Conservation (phyloP, 805 yeast genomes). For the Grigorovia transvaalensis region DNA sequence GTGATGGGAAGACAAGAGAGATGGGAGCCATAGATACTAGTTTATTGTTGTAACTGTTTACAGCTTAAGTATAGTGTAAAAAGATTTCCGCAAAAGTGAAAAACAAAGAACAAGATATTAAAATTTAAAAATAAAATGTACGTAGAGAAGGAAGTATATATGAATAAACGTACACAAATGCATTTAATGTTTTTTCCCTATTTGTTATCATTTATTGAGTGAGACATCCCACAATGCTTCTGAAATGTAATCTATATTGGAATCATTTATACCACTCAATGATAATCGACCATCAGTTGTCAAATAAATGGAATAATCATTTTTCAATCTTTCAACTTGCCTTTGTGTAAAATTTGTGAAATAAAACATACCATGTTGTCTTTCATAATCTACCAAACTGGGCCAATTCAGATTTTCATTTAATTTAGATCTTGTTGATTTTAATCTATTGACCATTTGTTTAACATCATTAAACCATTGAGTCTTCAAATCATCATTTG, state of each 20-base stretch:
- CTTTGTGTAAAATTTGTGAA: slow-evolving; percentile 69
- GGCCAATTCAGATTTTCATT: slow-evolving; percentile 69
- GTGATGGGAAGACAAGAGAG: too few species aligned
- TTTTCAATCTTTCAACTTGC: slow-evolving; percentile 62
- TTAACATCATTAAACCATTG: slow-evolving; percentile 80
- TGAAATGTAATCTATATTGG: slow-evolving; percentile 55
- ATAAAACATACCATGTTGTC: slow-evolving; percentile 93
- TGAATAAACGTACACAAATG: too few species aligned
- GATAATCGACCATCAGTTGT: slow-evolving; percentile 88
- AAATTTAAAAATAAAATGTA: too few species aligned
- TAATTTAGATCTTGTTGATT: slow-evolving; percentile 56
- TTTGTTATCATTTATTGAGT: neutral
- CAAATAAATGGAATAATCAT: slow-evolving; percentile 68
- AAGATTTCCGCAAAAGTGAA: too few species aligned
- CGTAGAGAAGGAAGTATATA: too few species aligned
- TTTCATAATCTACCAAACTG: slow-evolving; percentile 47
- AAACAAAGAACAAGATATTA: too few species aligned
- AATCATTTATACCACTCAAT: slow-evolving; percentile 75
- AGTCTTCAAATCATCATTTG: slow-evolving; percentile 43
- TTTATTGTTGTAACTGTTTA: too few species aligned
- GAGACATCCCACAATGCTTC: slow-evolving; percentile 11
- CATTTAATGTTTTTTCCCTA: too few species aligned
- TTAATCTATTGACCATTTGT: slow-evolving; percentile 69
- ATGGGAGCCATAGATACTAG: too few species aligned
- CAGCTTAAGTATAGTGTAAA: too few species aligned